Conservation (phyloP, 371 early-diverging fungal species). For the Cokeromyces recurvatus region DNA sequence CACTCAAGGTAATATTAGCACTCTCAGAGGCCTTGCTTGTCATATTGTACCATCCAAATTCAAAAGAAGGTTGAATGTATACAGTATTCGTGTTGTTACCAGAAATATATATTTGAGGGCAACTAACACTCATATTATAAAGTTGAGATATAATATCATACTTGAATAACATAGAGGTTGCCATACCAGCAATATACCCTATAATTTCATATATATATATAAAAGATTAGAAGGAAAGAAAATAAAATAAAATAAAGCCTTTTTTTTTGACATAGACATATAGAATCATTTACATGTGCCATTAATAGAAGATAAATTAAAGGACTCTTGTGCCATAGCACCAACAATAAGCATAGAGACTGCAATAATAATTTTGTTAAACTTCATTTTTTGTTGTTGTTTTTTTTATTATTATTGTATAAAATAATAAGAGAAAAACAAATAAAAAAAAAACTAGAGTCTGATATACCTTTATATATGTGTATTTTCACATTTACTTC, state of each 20-base stretch:
- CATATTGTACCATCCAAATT: slow-evolving; percentile 1
- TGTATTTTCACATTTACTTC: too few relatives aligned
- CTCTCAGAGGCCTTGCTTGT: not conserved
- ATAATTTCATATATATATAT: too few relatives aligned
- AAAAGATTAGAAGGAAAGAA: too few relatives aligned
- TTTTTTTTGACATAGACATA: not conserved
- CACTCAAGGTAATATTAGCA: slow-evolving; percentile 2
- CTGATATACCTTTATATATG: too few relatives aligned
- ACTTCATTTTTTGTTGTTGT: slow-evolving; percentile 2
- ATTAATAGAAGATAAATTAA: slow-evolving; percentile 9
- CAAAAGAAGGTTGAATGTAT: slow-evolving; percentile 4
- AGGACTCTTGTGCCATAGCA: not conserved
- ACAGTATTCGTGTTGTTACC: not conserved
- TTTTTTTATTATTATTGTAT: not conserved
- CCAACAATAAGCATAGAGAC: not conserved
- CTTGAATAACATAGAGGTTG: not conserved
- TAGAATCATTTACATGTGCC: slow-evolving; percentile 11
- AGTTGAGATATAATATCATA: not conserved
- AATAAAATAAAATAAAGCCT: not conserved
- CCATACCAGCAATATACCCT: too few relatives aligned
- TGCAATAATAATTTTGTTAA: slow-evolving; percentile 2
- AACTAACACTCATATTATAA: slow-evolving; percentile 1
- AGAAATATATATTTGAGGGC: slow-evolving; percentile 5
- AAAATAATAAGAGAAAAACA: not conserved
- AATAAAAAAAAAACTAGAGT: not conserved